Evolutionary conservation across 345 rosid species (phyloP).

Genomic region (Microthlaspi erraticum): DNA sequence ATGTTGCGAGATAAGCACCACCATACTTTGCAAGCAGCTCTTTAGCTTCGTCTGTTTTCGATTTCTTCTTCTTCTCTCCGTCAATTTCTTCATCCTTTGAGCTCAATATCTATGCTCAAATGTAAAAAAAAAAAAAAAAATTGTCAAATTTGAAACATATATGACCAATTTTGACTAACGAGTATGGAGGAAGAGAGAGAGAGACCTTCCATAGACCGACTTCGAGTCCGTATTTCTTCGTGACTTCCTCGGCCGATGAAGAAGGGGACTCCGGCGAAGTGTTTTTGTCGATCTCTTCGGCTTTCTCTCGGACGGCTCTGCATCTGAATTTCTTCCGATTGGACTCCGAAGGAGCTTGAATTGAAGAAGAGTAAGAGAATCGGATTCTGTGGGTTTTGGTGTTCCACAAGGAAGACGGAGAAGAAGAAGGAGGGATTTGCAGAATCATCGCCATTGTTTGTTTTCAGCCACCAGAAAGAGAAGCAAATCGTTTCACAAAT

Average conservation of each 20-base stretch:
- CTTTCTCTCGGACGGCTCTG: conserved; percentile 67
- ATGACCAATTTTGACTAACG: no score
- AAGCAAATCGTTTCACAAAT: background rate
- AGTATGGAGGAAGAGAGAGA: conserved; percentile 18
- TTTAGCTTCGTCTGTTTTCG: conserved; percentile 79
- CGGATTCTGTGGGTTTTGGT: conserved; percentile 38
- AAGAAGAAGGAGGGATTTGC: conserved; percentile 39
- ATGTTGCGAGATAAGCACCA: conserved; percentile 94
- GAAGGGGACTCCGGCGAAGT: conserved; percentile 50
- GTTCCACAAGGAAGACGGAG: conserved; percentile 36
- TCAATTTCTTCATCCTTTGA: conserved; percentile 68
- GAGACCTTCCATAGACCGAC: conserved; percentile 93
- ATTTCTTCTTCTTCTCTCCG: conserved; percentile 58
- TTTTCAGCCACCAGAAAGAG: conserved; percentile 10
- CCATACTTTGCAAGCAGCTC: conserved; percentile 85
- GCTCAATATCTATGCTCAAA: conserved; percentile 67
- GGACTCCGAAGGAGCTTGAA: conserved; percentile 41
- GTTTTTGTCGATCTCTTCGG: conserved; percentile 51
- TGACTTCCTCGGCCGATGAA: conserved; percentile 66
- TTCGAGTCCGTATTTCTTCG: conserved; percentile 91
- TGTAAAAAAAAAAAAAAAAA: no score
- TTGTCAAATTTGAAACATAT: background rate
- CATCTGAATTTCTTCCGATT: conserved; percentile 45
- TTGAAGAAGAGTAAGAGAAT: conserved; percentile 33
- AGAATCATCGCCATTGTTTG: conserved; percentile 56